Evolutionary conservation across 73 alveolate genomes (phyloP), one percentile per base, ranked within the genome.

Genomic region (Tetrahymena borealis): DNA sequence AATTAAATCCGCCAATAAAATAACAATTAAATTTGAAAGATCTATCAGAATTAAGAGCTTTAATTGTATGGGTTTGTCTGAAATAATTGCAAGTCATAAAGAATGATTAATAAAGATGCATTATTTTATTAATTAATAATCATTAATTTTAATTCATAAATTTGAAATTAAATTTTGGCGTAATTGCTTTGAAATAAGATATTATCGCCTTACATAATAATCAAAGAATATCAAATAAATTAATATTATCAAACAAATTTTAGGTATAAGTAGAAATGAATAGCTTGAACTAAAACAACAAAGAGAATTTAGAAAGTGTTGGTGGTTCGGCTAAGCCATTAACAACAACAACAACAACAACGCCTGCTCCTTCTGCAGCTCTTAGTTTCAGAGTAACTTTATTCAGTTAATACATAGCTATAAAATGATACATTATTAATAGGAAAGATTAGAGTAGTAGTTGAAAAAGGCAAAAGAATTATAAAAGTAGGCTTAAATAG

Each of bases 151-250:
- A 11, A 4, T 41, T 41, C 16, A 2, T 41, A 60, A 60, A 60
- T 60, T 60, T 60, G 85, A 60, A 60, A 60, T 60, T 60, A 60
- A 60, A 60, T 60, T 60, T 60, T 60, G 85, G 85, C 85, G 85
- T 60, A 60, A 24, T 60, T 60, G 38, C 18, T 16, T 60, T 60
- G 6, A 60, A 60, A 60, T 60, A 60, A 60, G 85, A 60, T 60
- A 24, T 60, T 35, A 60, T 60, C 85, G 28, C n/a, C n/a, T n/a
- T n/a, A n/a, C n/a, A n/a, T n/a, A n/a, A 18, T 24, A 60, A 60
- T 32, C 31, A 15, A 24, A 60, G 85, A 60, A 60, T 60, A 13
- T 24, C 10, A 15, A 24, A 0, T 60, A 18, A 0, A 60, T 60
- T 60, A 60, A 60, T 60, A 24, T 20, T 60, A 60, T 24, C 37